Conservation (phyloP, 2,329 filamentous ascomycete genomes). For the Escovopsis sp. region DNA sequence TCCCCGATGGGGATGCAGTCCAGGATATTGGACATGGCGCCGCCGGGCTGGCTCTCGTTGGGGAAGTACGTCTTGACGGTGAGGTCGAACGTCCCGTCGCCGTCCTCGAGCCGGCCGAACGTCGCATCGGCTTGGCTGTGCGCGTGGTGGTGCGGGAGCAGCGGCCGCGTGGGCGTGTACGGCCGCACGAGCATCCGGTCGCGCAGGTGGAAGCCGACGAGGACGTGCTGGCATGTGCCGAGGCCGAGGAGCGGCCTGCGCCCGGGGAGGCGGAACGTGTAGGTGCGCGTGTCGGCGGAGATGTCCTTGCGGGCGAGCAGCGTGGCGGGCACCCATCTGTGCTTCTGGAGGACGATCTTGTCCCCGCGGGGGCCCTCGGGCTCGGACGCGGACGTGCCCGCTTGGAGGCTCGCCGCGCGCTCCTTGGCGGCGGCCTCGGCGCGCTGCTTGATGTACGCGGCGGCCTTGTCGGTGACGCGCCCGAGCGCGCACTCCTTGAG, state of each 20-base stretch:
- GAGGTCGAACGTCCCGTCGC: conserved; percentile 30
- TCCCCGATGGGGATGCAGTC: conserved; percentile 32
- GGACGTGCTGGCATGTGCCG: conserved; percentile 35
- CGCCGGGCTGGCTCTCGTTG: conserved; percentile 28
- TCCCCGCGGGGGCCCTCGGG: background rate
- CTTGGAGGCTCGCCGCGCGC: conserved; percentile 10
- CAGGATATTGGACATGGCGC: conserved; percentile 37
- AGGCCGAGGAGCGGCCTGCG: conserved; percentile 27
- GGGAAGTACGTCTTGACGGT: conserved; percentile 38
- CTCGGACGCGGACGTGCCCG: too few relatives aligned
- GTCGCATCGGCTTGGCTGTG: background rate
- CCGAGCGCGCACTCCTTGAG: conserved; percentile 32
- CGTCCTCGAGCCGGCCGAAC: conserved; percentile 10
- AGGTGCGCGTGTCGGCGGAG: conserved; percentile 23
- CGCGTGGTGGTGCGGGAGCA: conserved; percentile 14
- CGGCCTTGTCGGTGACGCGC: conserved; percentile 31
- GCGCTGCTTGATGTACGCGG: conserved; percentile 28
- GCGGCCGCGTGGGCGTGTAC: conserved; percentile 34
- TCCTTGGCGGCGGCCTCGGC: conserved; percentile 25
- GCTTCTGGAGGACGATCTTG: conserved; percentile 23
- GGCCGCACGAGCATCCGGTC: conserved; percentile 34
- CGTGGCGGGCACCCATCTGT: conserved; percentile 30
- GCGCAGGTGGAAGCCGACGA: conserved; percentile 35
- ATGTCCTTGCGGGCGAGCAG: conserved; percentile 21
- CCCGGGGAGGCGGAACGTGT: conserved; percentile 30